Base-by-base conservation (phyloP, 2,329 filamentous ascomycete genomes). In the Aspergillus fischeri region DNA sequence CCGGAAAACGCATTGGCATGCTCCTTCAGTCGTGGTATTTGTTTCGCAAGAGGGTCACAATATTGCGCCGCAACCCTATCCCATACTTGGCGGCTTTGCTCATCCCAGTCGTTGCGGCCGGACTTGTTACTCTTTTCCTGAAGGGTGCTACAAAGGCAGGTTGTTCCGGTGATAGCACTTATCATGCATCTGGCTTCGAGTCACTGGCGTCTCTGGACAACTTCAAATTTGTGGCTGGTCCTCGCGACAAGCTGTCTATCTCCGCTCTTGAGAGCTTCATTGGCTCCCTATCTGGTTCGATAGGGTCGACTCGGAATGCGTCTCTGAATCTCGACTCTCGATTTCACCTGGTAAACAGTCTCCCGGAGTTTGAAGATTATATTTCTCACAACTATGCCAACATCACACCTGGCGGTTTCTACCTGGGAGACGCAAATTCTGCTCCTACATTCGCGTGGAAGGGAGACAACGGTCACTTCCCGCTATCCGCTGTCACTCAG, bases 401-500 rank as follows among this genome's bases (percentile, higher is more conserved):
- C 53, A 81, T 93, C 44, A 88, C 84, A 0, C 91, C 90, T 0
- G 90, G 88, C n/a, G 92, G 88, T 0, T 83, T 94, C 69, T 96
- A 90, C 79, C 77, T 95, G 1, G 87, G 86, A 21, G 83, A 88
- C 54, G 77, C 77, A 20, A 77, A 71, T 38, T 81, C 81, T 1
- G 73, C 79, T 1, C 85, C 90, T 0, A 87, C 87, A 0, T 80
- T 94, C 60, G 86, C 88, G 1, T 96, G 90, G 77, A 79, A 83
- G 58, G 89, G 83, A 11, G 63, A 70, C 53, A 86, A 90, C 64
- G 75, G 80, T 9, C 79, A 83, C 4, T 77, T 93, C 25, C 82
- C 85, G 21, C 77, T 77, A 44, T 59, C 73, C 1, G 64, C 68
- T 20, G 65, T 79, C 56, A 81, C 83, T 1, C 86, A 89, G 67